These are phyloP conservation scores for Acanthamoeba sp. DNA, from an alignment of 208 protist genomes.

Conservation along the genomic window DNA sequence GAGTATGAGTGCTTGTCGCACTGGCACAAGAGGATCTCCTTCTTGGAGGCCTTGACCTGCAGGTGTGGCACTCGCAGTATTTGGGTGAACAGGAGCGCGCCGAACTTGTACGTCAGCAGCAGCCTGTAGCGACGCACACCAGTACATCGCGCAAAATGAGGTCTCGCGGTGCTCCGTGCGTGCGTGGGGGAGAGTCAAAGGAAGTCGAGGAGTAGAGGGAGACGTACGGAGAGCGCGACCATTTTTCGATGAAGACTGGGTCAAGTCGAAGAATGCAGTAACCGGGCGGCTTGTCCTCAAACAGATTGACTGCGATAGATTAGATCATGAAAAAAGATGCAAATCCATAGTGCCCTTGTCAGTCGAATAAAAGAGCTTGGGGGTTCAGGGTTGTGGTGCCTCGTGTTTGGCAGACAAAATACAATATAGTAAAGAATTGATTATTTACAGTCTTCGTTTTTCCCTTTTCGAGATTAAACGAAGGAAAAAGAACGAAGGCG, in stretches of 20 bases:
- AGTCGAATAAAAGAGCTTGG: not conserved
- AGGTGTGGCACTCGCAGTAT: constrained; percentile 19
- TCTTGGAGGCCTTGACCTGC: constrained; percentile 64
- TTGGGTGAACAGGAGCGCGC: constrained; percentile 65
- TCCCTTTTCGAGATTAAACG: not conserved
- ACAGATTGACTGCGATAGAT: not conserved
- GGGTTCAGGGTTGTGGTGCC: no score
- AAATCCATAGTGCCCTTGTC: not conserved
- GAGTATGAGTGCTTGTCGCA: constrained; percentile 39
- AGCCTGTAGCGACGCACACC: not conserved
- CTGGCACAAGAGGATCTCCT: constrained; percentile 24
- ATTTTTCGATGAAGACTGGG: constrained; percentile 54
- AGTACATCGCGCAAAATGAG: no score
- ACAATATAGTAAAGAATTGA: not conserved
- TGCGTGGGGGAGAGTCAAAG: not conserved
- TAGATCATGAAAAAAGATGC: not conserved
- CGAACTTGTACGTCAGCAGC: constrained; percentile 70
- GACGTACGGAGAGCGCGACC: constrained; percentile 42
- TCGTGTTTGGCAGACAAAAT: not conserved
- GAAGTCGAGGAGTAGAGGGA: not conserved
- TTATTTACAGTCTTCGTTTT: no score
- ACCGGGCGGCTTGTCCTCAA: constrained; percentile 65
- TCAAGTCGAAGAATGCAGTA: constrained; percentile 68
- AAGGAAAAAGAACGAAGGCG: not conserved
- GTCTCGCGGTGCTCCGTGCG: no score